Conservation (phyloP, 352 stramenopile genomes). For the Elongisporangium senticosum region DNA sequence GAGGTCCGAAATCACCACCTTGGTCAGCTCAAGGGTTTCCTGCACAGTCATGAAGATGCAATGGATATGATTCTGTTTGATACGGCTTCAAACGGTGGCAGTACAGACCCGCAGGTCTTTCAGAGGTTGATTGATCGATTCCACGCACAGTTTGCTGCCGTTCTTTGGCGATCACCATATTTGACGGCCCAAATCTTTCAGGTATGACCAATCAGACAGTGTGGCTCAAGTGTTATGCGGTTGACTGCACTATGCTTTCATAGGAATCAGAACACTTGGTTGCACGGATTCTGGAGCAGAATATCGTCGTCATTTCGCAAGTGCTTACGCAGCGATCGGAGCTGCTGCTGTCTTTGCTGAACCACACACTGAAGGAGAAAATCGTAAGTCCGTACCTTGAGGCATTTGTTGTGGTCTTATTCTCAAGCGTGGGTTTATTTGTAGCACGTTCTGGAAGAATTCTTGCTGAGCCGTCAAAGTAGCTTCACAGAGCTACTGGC, state of each 20-base stretch:
- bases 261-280: constrained; percentile 53
- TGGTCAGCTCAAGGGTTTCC: constrained; percentile 33
- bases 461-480: constrained; percentile 54
- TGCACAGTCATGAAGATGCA: constrained; percentile 35
- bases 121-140: constrained; percentile 60
- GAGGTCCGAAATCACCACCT: constrained; percentile 24
- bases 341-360: constrained; percentile 46
- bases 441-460: constrained; percentile 60
- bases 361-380: constrained; percentile 58
- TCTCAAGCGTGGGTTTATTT: neutral
- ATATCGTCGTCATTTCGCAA: constrained; percentile 60
- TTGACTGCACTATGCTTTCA: neutral
- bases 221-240: neutral
- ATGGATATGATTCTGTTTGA: constrained; percentile 45
- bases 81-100: constrained; percentile 3
- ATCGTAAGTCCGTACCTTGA: constrained; percentile 19
- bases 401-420: neutral
- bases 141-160: constrained; percentile 36
- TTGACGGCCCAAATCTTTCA: constrained; percentile 68
- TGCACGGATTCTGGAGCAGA: constrained; percentile 64
- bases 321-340: constrained; percentile 47
- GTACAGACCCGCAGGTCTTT: constrained; percentile 24
- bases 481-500: constrained; percentile 51
- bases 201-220: constrained; percentile 15
- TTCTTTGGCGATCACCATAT: constrained; percentile 58